Conservation (phyloP, 495 filamentous ascomycete species). For the Penicillium fimorum region DNA sequence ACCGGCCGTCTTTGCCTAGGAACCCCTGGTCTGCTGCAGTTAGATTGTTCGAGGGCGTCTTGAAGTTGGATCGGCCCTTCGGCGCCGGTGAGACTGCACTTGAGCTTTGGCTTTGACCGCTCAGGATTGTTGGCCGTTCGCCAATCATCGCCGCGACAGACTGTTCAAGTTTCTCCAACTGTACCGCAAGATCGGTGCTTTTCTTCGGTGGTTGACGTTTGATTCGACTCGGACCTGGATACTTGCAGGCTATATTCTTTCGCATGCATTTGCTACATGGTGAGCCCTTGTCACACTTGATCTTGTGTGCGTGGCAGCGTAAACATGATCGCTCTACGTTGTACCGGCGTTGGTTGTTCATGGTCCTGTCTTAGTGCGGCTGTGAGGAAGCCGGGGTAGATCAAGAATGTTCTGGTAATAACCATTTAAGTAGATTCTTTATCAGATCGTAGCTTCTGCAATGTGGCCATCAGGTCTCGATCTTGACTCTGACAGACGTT, state of each 20-base stretch:
- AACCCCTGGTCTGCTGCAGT: conserved; percentile 18
- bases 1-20: conserved; percentile 25
- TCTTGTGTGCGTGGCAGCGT: conserved; percentile 38
- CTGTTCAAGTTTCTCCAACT: conserved; percentile 33
- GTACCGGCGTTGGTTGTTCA: conserved; percentile 21
- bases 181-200: conserved; percentile 20
- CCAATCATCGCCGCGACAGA: conserved; percentile 19
- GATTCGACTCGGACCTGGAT: conserved; percentile 29
- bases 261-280: conserved; percentile 34
- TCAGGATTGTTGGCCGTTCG: neutral
- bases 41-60: neutral
- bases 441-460: neutral
- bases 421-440: no score
- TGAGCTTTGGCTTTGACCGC: neutral
- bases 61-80: neutral
- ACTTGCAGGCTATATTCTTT: conserved; percentile 27
- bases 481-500: neutral
- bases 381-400: neutral
- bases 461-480: neutral
- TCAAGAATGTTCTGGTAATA: neutral
- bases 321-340: conserved; percentile 37
- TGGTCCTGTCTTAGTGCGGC: neutral
- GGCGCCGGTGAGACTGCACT: neutral
- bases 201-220: conserved; percentile 30
- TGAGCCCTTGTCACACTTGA: conserved; percentile 34